A percentile compares a stretch with the other conserved stretches of the same genome.
Conservation (phyloP, 805 yeast genomes). For the Sugiyamaella valdiviana region DNA sequence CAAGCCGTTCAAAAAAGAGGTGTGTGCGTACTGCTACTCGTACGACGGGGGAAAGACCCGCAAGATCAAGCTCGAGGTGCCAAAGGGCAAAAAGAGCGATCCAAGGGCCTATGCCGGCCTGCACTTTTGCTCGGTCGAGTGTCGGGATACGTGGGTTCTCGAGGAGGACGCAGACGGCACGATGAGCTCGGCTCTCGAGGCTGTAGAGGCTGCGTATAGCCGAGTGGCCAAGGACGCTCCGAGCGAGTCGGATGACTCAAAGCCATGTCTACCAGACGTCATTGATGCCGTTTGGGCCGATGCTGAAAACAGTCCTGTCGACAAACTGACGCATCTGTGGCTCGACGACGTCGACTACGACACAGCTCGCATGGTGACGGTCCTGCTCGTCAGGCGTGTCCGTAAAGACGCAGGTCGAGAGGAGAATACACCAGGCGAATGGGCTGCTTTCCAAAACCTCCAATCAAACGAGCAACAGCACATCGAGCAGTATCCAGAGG, state of each 20-base stretch:
- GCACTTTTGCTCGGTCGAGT: conserved; percentile 49
- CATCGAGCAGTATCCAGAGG: conserved; percentile 40
- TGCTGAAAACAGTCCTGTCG: not conserved
- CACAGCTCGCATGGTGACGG: conserved; percentile 44
- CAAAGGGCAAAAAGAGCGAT: conserved; percentile 9
- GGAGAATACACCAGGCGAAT: conserved; percentile 24
- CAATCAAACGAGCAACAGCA: conserved; percentile 50
- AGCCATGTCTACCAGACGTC: conserved; percentile 7
- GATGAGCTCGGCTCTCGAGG: conserved; percentile 35
- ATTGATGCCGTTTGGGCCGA: not conserved
- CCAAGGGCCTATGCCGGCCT: conserved; percentile 37
- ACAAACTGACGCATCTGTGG: not conserved
- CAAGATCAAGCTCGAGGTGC: conserved; percentile 37
- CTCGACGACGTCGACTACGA: conserved; percentile 50
- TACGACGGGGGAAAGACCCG: conserved; percentile 45
- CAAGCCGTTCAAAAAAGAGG: conserved; percentile 55
- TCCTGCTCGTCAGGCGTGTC: conserved; percentile 19
- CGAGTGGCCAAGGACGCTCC: not conserved
- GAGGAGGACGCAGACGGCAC: conserved; percentile 34
- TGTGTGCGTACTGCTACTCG: conserved; percentile 48
- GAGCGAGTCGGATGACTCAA: conserved; percentile 6
- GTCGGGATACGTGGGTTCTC: conserved; percentile 36
- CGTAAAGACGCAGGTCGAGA: conserved; percentile 5
- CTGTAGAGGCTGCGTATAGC: conserved; percentile 32
- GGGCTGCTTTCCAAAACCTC: conserved; percentile 35